These are phyloP conservation scores for Coemansia sp. DNA, from an alignment of 192 early-diverging fungal genomes.

Conservation along the genomic window DNA sequence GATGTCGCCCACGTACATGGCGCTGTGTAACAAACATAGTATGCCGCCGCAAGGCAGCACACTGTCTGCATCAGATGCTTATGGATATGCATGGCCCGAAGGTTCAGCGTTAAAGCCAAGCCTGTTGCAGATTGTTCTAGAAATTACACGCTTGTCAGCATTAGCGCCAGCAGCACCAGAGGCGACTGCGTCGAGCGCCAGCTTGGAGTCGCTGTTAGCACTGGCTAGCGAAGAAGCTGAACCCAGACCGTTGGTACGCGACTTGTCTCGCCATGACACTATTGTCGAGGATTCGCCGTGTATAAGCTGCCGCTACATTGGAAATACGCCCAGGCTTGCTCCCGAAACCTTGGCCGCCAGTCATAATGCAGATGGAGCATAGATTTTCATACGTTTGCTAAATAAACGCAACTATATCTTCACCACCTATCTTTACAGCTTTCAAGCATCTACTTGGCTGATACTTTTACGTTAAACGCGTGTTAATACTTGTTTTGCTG, in stretches of 20 bases:
- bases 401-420: too few species aligned
- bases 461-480: too few species aligned
- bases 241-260: neutral
- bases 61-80: neutral
- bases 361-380: neutral
- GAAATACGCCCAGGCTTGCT: neutral
- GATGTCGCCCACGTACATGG: slow-evolving; percentile 9
- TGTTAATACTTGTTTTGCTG: too few species aligned
- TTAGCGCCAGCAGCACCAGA: neutral
- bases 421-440: too few species aligned
- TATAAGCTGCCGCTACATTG: neutral
- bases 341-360: neutral
- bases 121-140: neutral
- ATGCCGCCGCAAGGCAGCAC: too few species aligned
- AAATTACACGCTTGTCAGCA: neutral
- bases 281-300: slow-evolving; percentile 2
- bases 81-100: neutral
- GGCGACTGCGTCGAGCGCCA: neutral
- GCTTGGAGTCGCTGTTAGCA: neutral
- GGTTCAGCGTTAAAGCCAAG: neutral
- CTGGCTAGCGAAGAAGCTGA: neutral
- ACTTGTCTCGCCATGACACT: slow-evolving; percentile 2
- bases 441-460: too few species aligned
- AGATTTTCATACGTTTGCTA: too few species aligned
- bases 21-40: neutral